These are phyloP conservation scores for Yamadazyma phyllophila DNA, from an alignment of 805 yeast species.

Conservation along the genomic window DNA sequence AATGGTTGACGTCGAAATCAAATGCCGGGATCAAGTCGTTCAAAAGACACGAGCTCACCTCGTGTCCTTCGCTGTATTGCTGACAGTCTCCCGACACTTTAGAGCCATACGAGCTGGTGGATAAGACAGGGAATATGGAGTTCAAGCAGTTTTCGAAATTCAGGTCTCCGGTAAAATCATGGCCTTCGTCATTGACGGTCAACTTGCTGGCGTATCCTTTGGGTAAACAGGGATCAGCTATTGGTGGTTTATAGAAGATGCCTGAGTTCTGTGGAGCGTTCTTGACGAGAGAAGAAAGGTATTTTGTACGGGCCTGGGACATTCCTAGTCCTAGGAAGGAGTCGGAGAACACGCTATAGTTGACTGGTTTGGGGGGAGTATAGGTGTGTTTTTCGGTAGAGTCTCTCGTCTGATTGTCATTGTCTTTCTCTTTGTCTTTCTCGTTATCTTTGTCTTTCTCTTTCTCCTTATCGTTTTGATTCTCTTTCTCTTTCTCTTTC, in stretches of 20 bases:
- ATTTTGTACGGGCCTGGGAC: slow-evolving; percentile 51
- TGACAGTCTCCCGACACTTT: slow-evolving; percentile 27
- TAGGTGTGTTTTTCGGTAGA: not conserved
- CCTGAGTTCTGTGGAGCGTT: slow-evolving; percentile 12
- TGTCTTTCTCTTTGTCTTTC: not conserved
- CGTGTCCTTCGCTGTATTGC: slow-evolving; percentile 26
- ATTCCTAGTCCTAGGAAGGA: slow-evolving; percentile 63
- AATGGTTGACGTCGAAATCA: slow-evolving; percentile 54
- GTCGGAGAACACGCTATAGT: slow-evolving; percentile 48
- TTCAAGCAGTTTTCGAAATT: slow-evolving; percentile 48
- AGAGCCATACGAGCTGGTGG: slow-evolving; percentile 27
- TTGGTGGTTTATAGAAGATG: slow-evolving; percentile 23
- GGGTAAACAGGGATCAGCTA: slow-evolving; percentile 60
- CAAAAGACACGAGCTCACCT: slow-evolving; percentile 48
- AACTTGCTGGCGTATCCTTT: slow-evolving; percentile 33
- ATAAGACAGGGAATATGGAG: slow-evolving; percentile 46
- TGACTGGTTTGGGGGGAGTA: slow-evolving; percentile 16
- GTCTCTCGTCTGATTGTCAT: not conserved
- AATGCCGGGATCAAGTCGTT: slow-evolving; percentile 54
- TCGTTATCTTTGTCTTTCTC: not conserved
- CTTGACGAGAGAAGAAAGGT: slow-evolving; percentile 35
- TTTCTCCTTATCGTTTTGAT: not conserved
- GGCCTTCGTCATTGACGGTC: slow-evolving; percentile 23
- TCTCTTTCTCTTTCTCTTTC: not conserved
- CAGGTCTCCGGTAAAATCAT: slow-evolving; percentile 51